Base-by-base conservation (phyloP, 208 protist genomes). In the Balamuthia mandrillaris region DNA sequence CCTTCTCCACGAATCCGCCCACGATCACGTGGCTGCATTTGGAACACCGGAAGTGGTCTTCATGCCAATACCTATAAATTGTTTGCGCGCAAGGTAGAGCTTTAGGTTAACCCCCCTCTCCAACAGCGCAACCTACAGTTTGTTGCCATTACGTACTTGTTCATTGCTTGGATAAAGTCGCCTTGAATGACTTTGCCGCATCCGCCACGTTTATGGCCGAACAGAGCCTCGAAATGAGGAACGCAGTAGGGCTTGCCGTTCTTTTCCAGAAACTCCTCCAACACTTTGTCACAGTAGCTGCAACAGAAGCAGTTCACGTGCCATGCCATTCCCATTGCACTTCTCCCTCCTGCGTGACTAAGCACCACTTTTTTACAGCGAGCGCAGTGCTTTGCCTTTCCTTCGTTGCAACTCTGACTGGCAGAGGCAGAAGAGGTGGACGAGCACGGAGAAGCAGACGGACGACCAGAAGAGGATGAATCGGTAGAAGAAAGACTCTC, bases 91-190 rank as follows among this genome's bases (percentile, higher is more conserved):
- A 27, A 33, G 37, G 41, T n/a, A 18, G 18, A 54, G n/a, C n/a
- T n/a, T 54, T 54, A 54, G 47, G 47, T 54, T 54, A 18, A 18
- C 21, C 14, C n/a, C n/a, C n/a, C n/a, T n/a, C n/a, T n/a, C 14
- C 16, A 54, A 18, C 16, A 54, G 47, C 14, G 47, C 21, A 54
- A 54, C 16, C 16, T 54, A 24, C 16, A 18, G 18, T 54, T 24
- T 54, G 41, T 2, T 24, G 3, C 1, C 21, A n/a, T 12, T 9
- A 47, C 16, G 41, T 16, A 77, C 66, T 33, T 3, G 66, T 77
- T 77, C 66, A 77, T 77, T 39, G 66, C 66, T 54, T 77, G 66
- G 66, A 77, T 77, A 33, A 56, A 77, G 29, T 77, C 44, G 37
- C 66, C 66, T 45, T 77, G 66, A 27, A 77, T 77, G 66, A 77